phyloP scores from a whole-genome alignment of 768 basidiomycete genomes.

The Pisolithus tinctorius region DNA sequence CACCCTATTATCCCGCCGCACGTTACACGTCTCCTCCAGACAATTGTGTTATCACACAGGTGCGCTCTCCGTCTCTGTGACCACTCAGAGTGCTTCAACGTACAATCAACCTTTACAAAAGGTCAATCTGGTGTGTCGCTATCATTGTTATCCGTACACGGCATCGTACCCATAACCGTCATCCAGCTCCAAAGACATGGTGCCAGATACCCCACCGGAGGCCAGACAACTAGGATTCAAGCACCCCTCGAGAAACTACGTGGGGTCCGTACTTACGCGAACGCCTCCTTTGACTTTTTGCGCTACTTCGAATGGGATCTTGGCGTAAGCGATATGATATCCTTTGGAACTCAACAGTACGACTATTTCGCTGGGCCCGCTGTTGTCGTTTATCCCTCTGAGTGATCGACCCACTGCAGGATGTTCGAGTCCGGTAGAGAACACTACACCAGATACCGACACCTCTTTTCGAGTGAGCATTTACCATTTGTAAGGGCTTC shows the following conservation, averaged over 20 bases:
- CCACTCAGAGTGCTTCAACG: background rate
- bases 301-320: conserved; percentile 52
- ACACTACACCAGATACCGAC: conserved; percentile 48
- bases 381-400: background rate
- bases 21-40: conserved; percentile 41
- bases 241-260: conserved; percentile 49
- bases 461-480: conserved; percentile 36
- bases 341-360: conserved; percentile 61
- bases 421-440: conserved; percentile 46
- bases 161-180: conserved; percentile 1
- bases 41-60: conserved; percentile 52
- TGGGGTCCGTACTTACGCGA: conserved; percentile 36
- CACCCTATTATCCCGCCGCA: conserved; percentile 49
- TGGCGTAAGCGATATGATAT: conserved; percentile 53
- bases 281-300: conserved; percentile 50
- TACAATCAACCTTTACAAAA: conserved; percentile 1
- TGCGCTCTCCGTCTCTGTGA: conserved; percentile 15
- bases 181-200: conserved; percentile 74
- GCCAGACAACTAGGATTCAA: conserved; percentile 37
- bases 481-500: conserved; percentile 51
- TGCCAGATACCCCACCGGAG: conserved; percentile 63
- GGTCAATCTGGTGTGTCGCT: conserved; percentile 23
- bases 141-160: no score
- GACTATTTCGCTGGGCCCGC: conserved; percentile 34
- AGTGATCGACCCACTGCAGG: conserved; percentile 21